Percentiles rank a stretch among this genome's conserved stretches.
These are phyloP conservation scores for Mycena citricolor DNA, from an alignment of 1,284 basidiomycete genomes.

Conservation along the genomic window DNA sequence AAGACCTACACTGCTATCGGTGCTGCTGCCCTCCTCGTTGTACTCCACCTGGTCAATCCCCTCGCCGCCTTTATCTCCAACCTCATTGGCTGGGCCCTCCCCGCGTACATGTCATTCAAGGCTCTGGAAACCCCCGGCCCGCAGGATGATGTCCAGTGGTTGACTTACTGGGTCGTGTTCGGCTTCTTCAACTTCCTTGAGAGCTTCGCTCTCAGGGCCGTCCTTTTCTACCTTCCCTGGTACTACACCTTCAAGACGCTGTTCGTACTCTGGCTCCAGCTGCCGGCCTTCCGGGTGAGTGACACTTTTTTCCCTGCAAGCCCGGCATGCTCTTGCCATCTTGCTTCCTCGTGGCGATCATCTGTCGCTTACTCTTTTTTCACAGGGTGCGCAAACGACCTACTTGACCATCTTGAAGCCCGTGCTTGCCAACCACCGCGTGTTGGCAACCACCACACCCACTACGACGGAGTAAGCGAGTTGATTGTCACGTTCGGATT, in stretches of 20 bases:
- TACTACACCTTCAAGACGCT: slow-evolving; percentile 89
- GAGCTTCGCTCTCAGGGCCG: slow-evolving; percentile 67
- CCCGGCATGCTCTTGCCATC: slow-evolving; percentile 18
- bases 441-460: slow-evolving; percentile 4
- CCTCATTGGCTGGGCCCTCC: slow-evolving; percentile 81
- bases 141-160: slow-evolving; percentile 84
- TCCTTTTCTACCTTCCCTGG: slow-evolving; percentile 85
- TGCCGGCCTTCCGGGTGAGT: slow-evolving; percentile 78
- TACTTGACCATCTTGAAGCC: slow-evolving; percentile 73
- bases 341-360: slow-evolving; percentile 12
- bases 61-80: slow-evolving; percentile 82
- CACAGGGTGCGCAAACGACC: slow-evolving; percentile 71
- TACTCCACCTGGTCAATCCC: slow-evolving; percentile 81
- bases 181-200: slow-evolving; percentile 86
- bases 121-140: slow-evolving; percentile 74
- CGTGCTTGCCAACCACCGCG: slow-evolving; percentile 41
- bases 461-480: slow-evolving; percentile 14
- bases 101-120: slow-evolving; percentile 84
- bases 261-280: slow-evolving; percentile 86
- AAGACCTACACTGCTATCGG: slow-evolving; percentile 91
- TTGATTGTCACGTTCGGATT: background rate
- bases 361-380: slow-evolving; percentile 30
- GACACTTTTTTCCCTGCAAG: slow-evolving; percentile 16
- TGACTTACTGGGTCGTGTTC: slow-evolving; percentile 88
- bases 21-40: slow-evolving; percentile 58